Conservation (phyloP, 2,329 filamentous ascomycete species). For the Beauveria varroae region DNA sequence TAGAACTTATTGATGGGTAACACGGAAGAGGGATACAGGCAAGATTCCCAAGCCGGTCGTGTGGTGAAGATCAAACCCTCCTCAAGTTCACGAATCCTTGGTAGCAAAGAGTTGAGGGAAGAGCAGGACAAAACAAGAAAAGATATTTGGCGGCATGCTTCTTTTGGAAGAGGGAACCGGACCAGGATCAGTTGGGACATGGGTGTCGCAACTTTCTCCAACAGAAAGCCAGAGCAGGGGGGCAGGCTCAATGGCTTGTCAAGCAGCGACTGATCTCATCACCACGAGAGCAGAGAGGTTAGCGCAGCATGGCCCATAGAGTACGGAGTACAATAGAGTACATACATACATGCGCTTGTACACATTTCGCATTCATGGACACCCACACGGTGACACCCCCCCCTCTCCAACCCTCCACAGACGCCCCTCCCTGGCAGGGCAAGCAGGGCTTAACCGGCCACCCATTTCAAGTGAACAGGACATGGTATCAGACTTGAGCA, state of each 20-base stretch:
- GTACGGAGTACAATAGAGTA: constrained; percentile 6
- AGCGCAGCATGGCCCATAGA: constrained; percentile 4
- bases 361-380: background rate
- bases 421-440: background rate
- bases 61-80: background rate
- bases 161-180: constrained; percentile 8
- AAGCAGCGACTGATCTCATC: constrained; percentile 11
- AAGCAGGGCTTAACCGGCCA: background rate
- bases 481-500: constrained; percentile 4
- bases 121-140: constrained; percentile 3
- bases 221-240: constrained; percentile 4
- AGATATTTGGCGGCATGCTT: constrained; percentile 8
- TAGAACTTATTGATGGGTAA: background rate
- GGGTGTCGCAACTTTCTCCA: constrained; percentile 11
- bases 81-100: background rate
- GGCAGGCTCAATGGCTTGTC: constrained; percentile 4
- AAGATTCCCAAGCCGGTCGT: background rate
- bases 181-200: constrained; percentile 10
- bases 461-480: constrained; percentile 4
- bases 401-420: background rate
- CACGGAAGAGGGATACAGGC: background rate
- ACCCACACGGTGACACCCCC: background rate
- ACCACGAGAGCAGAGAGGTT: constrained; percentile 6
- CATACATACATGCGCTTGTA: background rate
- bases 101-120: background rate